Evolutionary conservation across 1,139 yeast genomes (phyloP), one percentile per base, ranked within the genome.

Genomic region (Chernovozyma aurita): DNA sequence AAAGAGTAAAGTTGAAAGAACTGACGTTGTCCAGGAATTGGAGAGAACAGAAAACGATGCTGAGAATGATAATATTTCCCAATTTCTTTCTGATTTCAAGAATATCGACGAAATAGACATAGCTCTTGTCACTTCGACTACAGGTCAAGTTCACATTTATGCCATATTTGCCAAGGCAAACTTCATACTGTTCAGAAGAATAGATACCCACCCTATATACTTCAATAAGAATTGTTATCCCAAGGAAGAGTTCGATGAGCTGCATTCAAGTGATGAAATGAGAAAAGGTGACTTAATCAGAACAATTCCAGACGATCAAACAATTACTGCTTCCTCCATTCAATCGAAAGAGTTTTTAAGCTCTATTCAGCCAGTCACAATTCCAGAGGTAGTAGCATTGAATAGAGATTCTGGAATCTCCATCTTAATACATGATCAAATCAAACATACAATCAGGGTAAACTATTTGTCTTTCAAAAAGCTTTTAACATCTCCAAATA

Each of bases 91-190:
- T 5, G 15, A 28, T 5, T 5, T 28, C 22, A 7, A 12, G 7
- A 6, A 18, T 17, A 6, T 17, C 15, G n/a, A 15, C 15, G 33
- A 16, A 5, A 24, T 13, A 36, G 58, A 50, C 36, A 34, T 53
- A 38, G 95, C 85, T 43, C 47, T 84, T n/a, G 67, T 82, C 12
- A 45, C 84, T 16, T 72, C 78, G 0, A 54, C 57, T 11, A 37
- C 53, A 4, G 80, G 83, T 0, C 50, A 58, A 3, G 62, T 78
- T 14, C 62, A 66, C 1, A 52, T 79, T 0, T 71, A 68, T 48
- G 65, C 76, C 3, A 53, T 86, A 21, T 59, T 53, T 28, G 67
- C 61, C 41, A 80, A 77, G 25, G 86, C 64, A 18, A 65, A 57
- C 40, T 52, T 55, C 33, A 59, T 65, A 13, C 45, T 45, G 22